These are phyloP conservation scores for Poronia punctata DNA, from an alignment of 495 filamentous ascomycete species.

Conservation along the genomic window DNA sequence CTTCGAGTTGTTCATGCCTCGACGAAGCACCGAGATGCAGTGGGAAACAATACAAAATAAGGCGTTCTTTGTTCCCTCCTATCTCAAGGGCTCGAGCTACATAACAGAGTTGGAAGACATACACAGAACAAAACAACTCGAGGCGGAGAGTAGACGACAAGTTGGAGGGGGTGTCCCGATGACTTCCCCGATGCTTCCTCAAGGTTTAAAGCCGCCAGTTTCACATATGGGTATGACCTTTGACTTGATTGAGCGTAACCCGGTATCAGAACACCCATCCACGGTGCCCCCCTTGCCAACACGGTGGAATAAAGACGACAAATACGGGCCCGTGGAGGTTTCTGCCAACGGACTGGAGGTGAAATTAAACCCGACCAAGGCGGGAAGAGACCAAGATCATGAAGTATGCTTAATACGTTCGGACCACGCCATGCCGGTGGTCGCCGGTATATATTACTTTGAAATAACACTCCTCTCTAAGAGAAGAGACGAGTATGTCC, in stretches of 20 bases:
- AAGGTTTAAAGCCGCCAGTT: conserved; percentile 30
- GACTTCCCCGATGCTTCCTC: conserved; percentile 9
- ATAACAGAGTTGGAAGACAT: conserved; percentile 64
- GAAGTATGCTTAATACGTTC: conserved; percentile 81
- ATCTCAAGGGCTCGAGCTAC: conserved; percentile 71
- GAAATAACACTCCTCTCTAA: conserved; percentile 82
- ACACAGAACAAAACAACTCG: conserved; percentile 52
- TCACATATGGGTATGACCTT: conserved; percentile 78
- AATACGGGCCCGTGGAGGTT: conserved; percentile 65
- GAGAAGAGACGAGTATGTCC: conserved; percentile 76
- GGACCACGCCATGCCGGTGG: conserved; percentile 82
- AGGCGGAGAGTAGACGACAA: conserved; percentile 18
- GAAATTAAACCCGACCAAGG: conserved; percentile 49
- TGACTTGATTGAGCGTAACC: conserved; percentile 76
- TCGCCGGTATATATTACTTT: conserved; percentile 94
- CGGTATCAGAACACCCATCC: conserved; percentile 45
- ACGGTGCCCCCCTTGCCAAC: conserved; percentile 63
- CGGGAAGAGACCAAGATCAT: conserved; percentile 50
- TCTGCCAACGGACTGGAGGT: conserved; percentile 70
- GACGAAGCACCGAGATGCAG: conserved; percentile 20
- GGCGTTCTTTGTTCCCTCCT: conserved; percentile 70
- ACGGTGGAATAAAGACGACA: conserved; percentile 76
- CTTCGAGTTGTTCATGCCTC: conserved; percentile 44
- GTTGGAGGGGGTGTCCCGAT: conserved; percentile 7
- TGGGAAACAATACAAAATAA: conserved; percentile 18